phyloP scores from a whole-genome alignment of 768 basidiomycete genomes.

The Tephrocybe rancida region DNA sequence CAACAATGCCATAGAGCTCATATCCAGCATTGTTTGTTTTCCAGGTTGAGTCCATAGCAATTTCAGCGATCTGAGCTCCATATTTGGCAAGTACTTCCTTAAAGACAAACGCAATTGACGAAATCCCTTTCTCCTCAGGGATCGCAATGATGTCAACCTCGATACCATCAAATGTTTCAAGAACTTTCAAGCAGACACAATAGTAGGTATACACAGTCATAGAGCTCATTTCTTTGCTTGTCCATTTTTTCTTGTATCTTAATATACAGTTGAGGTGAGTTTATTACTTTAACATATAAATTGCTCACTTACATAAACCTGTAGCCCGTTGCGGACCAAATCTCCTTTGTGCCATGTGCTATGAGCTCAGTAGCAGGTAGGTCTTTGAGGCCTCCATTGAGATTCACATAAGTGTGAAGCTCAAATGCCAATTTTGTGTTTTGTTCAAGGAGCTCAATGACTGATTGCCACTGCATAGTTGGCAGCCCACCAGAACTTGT shows the following conservation, averaged over 20 bases:
- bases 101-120: constrained; percentile 7
- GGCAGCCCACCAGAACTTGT: neutral
- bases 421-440: constrained; percentile 3
- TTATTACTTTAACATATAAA: neutral
- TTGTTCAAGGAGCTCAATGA: neutral
- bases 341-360: too few species aligned
- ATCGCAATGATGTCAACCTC: neutral
- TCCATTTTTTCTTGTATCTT: constrained; percentile 5
- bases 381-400: neutral
- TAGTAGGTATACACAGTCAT: neutral
- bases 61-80: neutral
- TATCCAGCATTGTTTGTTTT: constrained; percentile 6
- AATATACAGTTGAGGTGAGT: neutral
- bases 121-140: constrained; percentile 3
- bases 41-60: constrained; percentile 9
- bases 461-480: neutral
- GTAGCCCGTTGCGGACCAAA: neutral
- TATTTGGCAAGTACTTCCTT: neutral
- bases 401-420: neutral
- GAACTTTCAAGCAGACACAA: neutral
- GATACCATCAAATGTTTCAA: neutral
- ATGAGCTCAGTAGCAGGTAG: neutral
- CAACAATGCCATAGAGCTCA: neutral
- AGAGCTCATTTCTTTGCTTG: neutral
- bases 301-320: constrained; percentile 6